Percentiles rank a stretch among this genome's conserved stretches.
These are phyloP conservation scores for Baorangia bicolor DNA, from an alignment of 768 basidiomycete genomes.

Conservation along the genomic window DNA sequence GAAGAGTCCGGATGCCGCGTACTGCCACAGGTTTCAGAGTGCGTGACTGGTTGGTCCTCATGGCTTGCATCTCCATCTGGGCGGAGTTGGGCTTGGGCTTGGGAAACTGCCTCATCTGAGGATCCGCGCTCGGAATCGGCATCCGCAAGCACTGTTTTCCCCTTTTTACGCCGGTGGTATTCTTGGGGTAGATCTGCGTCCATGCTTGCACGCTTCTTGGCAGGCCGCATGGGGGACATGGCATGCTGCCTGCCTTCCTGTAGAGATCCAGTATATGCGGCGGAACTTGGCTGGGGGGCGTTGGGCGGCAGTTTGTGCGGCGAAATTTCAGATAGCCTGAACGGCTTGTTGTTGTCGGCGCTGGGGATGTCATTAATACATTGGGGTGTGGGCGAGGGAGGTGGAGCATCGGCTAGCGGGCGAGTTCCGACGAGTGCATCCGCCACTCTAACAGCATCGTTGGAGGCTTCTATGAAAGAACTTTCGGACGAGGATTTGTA, in stretches of 20 bases:
- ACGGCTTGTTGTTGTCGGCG: conserved; percentile 14
- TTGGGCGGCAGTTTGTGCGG: conserved; percentile 33
- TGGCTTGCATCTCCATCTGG: neutral
- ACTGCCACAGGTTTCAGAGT: conserved; percentile 3
- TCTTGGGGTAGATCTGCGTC: conserved; percentile 22
- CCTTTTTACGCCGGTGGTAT: conserved; percentile 31
- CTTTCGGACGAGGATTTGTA: conserved; percentile 23
- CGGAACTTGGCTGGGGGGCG: neutral
- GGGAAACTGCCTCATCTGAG: conserved; percentile 12
- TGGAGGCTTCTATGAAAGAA: conserved; percentile 11
- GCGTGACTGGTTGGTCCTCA: conserved; percentile 4
- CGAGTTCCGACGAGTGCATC: conserved; percentile 2
- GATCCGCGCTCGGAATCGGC: conserved; percentile 16
- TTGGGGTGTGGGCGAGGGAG: neutral
- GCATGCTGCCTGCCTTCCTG: conserved; percentile 21
- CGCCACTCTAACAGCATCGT: conserved; percentile 12
- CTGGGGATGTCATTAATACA: neutral
- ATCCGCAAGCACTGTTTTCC: conserved; percentile 23
- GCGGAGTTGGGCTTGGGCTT: conserved; percentile 5
- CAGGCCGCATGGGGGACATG: conserved; percentile 41
- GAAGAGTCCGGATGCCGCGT: conserved; percentile 1
- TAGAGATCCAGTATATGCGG: conserved; percentile 13
- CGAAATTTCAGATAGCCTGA: conserved; percentile 55
- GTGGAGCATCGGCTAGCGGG: neutral
- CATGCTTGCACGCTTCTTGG: conserved; percentile 48